phyloP scores from a whole-genome alignment of 2,329 filamentous ascomycete species.

The Esteya vermicola region DNA sequence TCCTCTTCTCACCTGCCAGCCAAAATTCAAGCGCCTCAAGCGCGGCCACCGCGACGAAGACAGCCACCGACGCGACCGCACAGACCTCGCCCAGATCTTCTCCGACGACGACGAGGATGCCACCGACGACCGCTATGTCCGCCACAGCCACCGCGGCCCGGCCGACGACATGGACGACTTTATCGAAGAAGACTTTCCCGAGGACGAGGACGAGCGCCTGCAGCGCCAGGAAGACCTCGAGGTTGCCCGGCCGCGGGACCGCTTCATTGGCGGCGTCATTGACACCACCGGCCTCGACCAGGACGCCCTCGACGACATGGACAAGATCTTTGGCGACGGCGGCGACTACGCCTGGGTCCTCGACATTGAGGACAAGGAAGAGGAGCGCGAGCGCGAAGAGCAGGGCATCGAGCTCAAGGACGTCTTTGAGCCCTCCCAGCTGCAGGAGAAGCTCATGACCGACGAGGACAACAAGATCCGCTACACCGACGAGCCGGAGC shows the following conservation, averaged over 20 bases:
- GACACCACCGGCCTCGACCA: slow-evolving; percentile 81
- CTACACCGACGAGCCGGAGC: slow-evolving; percentile 77
- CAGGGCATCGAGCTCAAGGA: slow-evolving; percentile 88
- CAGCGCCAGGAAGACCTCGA: slow-evolving; percentile 74
- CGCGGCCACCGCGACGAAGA: slow-evolving; percentile 70
- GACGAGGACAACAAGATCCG: slow-evolving; percentile 91
- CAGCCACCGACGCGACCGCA: slow-evolving; percentile 47
- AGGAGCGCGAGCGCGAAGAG: slow-evolving; percentile 64
- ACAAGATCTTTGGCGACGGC: slow-evolving; percentile 87
- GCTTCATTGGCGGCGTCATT: slow-evolving; percentile 53
- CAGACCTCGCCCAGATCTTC: slow-evolving; percentile 83
- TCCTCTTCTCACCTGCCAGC: slow-evolving; percentile 29
- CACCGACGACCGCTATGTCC: slow-evolving; percentile 37
- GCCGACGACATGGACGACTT: slow-evolving; percentile 86
- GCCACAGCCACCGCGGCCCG: slow-evolving; percentile 41
- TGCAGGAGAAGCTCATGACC: slow-evolving; percentile 86
- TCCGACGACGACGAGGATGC: slow-evolving; percentile 82
- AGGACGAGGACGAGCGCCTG: slow-evolving; percentile 66
- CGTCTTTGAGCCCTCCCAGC: slow-evolving; percentile 92
- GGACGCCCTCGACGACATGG: slow-evolving; percentile 88
- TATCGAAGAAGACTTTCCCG: slow-evolving; percentile 90
- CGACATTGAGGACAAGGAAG: slow-evolving; percentile 74
- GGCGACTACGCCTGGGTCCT: slow-evolving; percentile 94
- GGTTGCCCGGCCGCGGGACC: slow-evolving; percentile 66
- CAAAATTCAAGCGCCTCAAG: slow-evolving; percentile 93